These are phyloP conservation scores for Prunus salicina DNA, from an alignment of 306 rosid genomes.

Conservation along the genomic window DNA sequence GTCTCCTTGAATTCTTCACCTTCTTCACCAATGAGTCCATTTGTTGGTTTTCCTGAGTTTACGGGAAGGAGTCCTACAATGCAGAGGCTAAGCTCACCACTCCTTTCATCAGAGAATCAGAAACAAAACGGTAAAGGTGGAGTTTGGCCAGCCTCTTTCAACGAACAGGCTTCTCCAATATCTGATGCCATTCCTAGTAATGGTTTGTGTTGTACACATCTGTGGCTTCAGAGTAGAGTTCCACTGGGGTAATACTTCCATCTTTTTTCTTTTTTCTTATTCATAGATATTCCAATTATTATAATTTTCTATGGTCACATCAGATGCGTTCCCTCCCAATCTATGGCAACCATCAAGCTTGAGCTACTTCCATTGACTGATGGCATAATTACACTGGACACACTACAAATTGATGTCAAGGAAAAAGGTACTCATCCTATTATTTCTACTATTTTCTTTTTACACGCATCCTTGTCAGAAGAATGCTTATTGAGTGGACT, in stretches of 20 bases:
- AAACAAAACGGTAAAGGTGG: constrained; percentile 35
- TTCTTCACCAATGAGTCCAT: constrained; percentile 69
- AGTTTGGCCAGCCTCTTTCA: constrained; percentile 38
- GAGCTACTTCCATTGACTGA: constrained; percentile 92
- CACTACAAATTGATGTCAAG: constrained; percentile 80
- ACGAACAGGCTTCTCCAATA: constrained; percentile 36
- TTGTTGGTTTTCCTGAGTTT: constrained; percentile 52
- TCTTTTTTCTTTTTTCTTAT: not conserved
- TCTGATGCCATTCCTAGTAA: constrained; percentile 62
- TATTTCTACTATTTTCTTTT: constrained; percentile 6
- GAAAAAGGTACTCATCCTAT: constrained; percentile 59
- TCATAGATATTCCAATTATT: constrained; percentile 16
- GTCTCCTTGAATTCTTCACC: constrained; percentile 69
- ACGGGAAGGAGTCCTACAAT: constrained; percentile 45
- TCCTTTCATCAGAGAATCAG: constrained; percentile 39
- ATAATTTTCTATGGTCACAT: constrained; percentile 20
- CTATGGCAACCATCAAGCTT: constrained; percentile 78
- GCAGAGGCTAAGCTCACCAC: constrained; percentile 42
- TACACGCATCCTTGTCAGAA: not conserved
- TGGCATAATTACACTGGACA: constrained; percentile 83
- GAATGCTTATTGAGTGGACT: not conserved
- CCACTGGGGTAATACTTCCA: constrained; percentile 73
- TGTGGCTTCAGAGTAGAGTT: constrained; percentile 96
- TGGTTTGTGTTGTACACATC: constrained; percentile 71
- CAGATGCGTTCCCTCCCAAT: constrained; percentile 82